Evolutionary conservation across 108 stramenopile species (phyloP).

Genomic region (Conticribra guillardii): DNA sequence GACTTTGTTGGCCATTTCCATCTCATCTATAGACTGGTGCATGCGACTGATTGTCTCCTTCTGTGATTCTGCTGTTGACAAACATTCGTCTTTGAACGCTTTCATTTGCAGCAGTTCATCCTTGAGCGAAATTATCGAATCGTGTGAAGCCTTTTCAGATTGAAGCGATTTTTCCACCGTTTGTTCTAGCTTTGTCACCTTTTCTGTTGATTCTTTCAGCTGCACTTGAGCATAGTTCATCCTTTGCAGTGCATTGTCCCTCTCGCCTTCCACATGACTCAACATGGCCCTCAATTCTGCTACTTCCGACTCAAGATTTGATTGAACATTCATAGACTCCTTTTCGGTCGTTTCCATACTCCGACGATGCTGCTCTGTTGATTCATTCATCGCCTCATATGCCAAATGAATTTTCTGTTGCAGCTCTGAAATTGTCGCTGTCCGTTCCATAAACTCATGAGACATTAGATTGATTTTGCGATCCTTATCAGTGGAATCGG

Average conservation of each 20-base stretch:
- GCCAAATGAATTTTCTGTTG: conserved; percentile 4
- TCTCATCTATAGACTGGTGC: neutral
- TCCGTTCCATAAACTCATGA: neutral
- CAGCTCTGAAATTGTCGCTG: neutral
- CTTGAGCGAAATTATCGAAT: neutral
- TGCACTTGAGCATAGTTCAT: neutral
- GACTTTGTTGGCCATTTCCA: neutral
- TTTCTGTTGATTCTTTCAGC: conserved; percentile 1
- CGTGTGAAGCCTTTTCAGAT: neutral
- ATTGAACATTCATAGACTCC: neutral
- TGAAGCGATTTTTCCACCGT: neutral
- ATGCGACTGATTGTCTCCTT: neutral
- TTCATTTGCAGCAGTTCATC: neutral
- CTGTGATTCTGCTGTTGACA: neutral
- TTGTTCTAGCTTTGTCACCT: conserved; percentile 7
- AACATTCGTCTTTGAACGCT: neutral
- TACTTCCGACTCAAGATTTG: neutral
- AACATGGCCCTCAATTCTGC: neutral
- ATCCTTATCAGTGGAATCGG: neutral
- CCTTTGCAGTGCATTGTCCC: neutral
- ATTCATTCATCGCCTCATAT: conserved; percentile 9
- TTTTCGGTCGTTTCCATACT: neutral
- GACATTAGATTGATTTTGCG: neutral
- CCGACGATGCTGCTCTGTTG: neutral
- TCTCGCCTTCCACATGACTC: neutral